Base-by-base conservation (phyloP, 352 stramenopile species). In the Hyaloperonospora brassicae region DNA sequence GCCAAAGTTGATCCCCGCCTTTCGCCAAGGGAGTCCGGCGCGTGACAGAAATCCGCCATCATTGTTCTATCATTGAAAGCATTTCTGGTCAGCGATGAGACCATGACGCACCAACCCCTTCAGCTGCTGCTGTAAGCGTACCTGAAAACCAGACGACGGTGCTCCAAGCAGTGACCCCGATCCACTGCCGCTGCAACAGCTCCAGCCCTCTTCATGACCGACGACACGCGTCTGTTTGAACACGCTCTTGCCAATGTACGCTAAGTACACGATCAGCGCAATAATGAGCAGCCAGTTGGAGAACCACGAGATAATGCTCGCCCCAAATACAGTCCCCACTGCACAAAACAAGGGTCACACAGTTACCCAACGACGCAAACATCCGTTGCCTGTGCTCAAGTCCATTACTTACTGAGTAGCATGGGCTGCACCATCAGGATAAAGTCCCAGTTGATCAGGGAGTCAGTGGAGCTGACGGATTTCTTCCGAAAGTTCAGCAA, bases 371-470 rank as follows among this genome's bases (percentile, higher is more conserved):
- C 17, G 10, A 30, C 1, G 17, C 1, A 25, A 27, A 51, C 27
- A 30, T 23, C 1, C 17, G 4, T 17, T 17, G 17, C 17, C 17
- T 2, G 17, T 30, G 1, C 2, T 51, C 34, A 42, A 27, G 13
- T n/a, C 24, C 24, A 17, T 2, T 10, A 45, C 61, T 47, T 66
- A 76, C 68, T 69, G 8, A 76, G 53, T 49, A 76, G 46, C 61
- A 95, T 75, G 10, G 93, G 93, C 69, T 98, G 88, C 90, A 97
- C 97, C 4, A 96, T 70, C 13, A 97, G 43, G 42, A 97, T 94
- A 14, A 97, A 67, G 66, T 97, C 88, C 93, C 93, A 98, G 70
- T 98, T 87, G 14, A 98, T 84, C 8, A 98, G 62, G 14, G 89
- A 83, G 25, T 81, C 60, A 46, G 57, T 66, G 6, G 64, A 69